Evolutionary conservation across 495 filamentous ascomycete genomes (phyloP).

Genomic region (Penicillium herquei): DNA sequence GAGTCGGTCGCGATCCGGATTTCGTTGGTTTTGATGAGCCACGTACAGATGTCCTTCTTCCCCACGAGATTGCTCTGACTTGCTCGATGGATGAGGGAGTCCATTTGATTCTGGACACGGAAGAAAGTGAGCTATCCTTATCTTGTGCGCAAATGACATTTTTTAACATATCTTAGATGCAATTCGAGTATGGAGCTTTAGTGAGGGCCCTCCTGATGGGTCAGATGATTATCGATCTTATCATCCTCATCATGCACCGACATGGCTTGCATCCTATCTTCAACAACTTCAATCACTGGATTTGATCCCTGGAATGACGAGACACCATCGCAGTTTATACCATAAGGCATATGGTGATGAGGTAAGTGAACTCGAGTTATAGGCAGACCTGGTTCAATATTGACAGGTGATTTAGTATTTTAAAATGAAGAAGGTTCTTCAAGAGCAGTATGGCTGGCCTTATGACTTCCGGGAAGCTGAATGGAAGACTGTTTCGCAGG

Average conservation of each 20-base stretch:
- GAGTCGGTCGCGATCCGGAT: background rate
- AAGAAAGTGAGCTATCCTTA: background rate
- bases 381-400: background rate
- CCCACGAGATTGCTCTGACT: background rate
- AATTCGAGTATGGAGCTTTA: constrained; percentile 1
- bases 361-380: background rate
- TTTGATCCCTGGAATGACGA: background rate
- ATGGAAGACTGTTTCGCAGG: background rate
- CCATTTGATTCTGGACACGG: background rate
- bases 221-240: background rate
- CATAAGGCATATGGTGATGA: background rate
- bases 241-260: background rate
- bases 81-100: background rate
- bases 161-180: background rate
- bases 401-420: background rate
- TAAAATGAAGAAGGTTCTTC: background rate
- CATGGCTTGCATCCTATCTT: background rate
- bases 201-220: background rate
- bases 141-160: background rate
- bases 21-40: background rate
- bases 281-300: background rate
- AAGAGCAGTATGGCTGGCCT: background rate
- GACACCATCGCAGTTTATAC: background rate
- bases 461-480: background rate
- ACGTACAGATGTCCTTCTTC: background rate